Percentiles rank a stretch among this genome's conserved stretches.
These are phyloP conservation scores for Phytophthora brassicae DNA, from an alignment of 352 stramenopile species.

Conservation along the genomic window DNA sequence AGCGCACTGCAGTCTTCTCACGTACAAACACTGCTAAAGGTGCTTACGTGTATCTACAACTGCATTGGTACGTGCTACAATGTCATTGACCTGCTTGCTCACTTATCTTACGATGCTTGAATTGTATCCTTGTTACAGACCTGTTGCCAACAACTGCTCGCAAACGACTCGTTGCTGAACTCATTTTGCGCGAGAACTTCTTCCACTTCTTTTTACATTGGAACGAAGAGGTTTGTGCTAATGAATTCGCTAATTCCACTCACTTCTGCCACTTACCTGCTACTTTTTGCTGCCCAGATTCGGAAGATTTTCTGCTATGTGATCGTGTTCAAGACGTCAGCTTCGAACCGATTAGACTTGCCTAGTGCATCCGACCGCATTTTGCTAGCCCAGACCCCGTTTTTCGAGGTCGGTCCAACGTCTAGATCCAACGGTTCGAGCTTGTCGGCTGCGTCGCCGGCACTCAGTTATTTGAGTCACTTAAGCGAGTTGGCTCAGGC, in stretches of 20 bases:
- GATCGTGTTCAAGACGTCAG: slow-evolving; percentile 82
- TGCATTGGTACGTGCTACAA: slow-evolving; percentile 64
- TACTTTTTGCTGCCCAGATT: slow-evolving; percentile 40
- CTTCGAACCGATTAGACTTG: slow-evolving; percentile 74
- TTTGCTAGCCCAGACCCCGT: slow-evolving; percentile 70
- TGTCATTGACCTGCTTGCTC: background rate
- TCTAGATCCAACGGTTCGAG: slow-evolving; percentile 16
- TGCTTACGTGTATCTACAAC: slow-evolving; percentile 86
- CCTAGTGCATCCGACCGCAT: slow-evolving; percentile 74
- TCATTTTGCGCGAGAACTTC: slow-evolving; percentile 86
- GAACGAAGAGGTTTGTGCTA: slow-evolving; percentile 78
- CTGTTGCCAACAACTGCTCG: slow-evolving; percentile 63
- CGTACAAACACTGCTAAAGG: slow-evolving; percentile 85
- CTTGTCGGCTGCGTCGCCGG: slow-evolving; percentile 33
- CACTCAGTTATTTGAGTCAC: slow-evolving; percentile 69
- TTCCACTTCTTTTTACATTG: slow-evolving; percentile 87
- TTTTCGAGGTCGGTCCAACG: slow-evolving; percentile 47
- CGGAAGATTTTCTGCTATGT: slow-evolving; percentile 87
- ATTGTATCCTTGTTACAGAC: slow-evolving; percentile 35
- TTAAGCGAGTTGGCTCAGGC: slow-evolving; percentile 73
- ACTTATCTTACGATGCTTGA: slow-evolving; percentile 1
- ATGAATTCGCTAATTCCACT: background rate
- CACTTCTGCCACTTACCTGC: background rate
- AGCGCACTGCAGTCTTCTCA: slow-evolving; percentile 71
- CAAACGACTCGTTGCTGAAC: slow-evolving; percentile 66